Base-by-base conservation (phyloP, 23 red algal genomes). In the Pyropia yezoensis region DNA sequence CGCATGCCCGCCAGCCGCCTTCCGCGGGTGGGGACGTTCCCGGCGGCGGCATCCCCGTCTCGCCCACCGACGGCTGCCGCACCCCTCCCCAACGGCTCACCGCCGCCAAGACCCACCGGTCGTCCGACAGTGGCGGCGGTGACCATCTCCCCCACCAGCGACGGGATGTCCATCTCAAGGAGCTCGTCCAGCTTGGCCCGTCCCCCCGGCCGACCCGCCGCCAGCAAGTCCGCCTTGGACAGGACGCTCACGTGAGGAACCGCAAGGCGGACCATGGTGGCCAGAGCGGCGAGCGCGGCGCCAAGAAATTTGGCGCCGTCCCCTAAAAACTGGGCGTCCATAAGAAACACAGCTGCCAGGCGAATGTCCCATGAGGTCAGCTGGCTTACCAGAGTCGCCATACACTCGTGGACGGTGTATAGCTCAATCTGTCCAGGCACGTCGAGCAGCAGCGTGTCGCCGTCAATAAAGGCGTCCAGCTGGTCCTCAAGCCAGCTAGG, bases 361-460 rank as follows among this genome's bases (percentile, higher is more conserved):
- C 87, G 78, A 54, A 85, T 67, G 19, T 82, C 79, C 62, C 76
- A 75, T 59, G 65, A 54, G 49, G 57, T 34, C 52, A 96, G 30
- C 21, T 78, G 50, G 26, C 49, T 27, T 14, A 85, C 69, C 18
- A 96, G 70, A 14, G 85, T 59, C 59, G 68, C 70, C 84, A 96
- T 85, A 67, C 77, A 87, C 6, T 78, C 69, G 61, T 81, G 90
- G 63, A 90, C 85, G 12, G 92, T 96, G 63, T 89, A 96, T 9
- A 96, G 57, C 27, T 96, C 92, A 26, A 96, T 85, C 73, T 96
- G 92, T 16, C 92, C 92, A 7, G 92, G 92, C 18, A 82, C 66
- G 30, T 96, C 92, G 45, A 96, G 90, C 14, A 89, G 66, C 26
- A 96, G 64, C 27, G 83, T 90, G 54, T 96, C 92, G 49, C 81